Evolutionary conservation across 371 early-diverging fungal species (phyloP), one percentile per base, ranked within the genome.

Genomic region (Smittium culicis): DNA sequence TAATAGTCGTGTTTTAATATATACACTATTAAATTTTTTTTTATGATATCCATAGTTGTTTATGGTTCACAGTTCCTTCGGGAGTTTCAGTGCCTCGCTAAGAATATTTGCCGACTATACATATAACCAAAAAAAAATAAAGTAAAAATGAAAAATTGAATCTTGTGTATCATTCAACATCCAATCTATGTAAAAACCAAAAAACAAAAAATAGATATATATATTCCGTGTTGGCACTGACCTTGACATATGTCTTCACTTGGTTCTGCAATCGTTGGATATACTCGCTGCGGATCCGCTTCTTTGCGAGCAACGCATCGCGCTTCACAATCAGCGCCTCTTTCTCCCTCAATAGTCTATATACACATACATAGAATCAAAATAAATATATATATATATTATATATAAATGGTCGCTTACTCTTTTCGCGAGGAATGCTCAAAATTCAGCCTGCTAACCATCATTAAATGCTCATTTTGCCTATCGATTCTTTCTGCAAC

Each of bases 91-190:
- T 11, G 60, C 60, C n/a, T 59, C 60, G 28, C 25, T 59, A 16
- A 59, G 60, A 59, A 59, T 59, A 27, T 59, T 32, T 29, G 60
- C 60, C 5, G 60, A 59, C 60, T 59, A 59, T 59, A 59, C 32
- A 59, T 59, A 59, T 14, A 59, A 29, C 5, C n/a, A 25, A 5
- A 59, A 29, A 11, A 11, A 59, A 11, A 16, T 5, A 11, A 11
- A 16, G 5, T 11, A 27, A 25, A 32, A 16, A 32, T 59, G 60
- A 59, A 11, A 32, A 59, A 29, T 11, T 14, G n/a, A 29, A 16
- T 5, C 11, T 5, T 5, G 32, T 5, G 32, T 5, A 25, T 59
- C 16, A 59, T 59, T 29, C n/a, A n/a, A n/a, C n/a, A n/a, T n/a
- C n/a, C n/a, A n/a, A n/a, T n/a, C n/a, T n/a, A n/a, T n/a, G n/a